Evolutionary conservation across 441 rosid species (phyloP).

Genomic region (Adansonia gregorii): DNA sequence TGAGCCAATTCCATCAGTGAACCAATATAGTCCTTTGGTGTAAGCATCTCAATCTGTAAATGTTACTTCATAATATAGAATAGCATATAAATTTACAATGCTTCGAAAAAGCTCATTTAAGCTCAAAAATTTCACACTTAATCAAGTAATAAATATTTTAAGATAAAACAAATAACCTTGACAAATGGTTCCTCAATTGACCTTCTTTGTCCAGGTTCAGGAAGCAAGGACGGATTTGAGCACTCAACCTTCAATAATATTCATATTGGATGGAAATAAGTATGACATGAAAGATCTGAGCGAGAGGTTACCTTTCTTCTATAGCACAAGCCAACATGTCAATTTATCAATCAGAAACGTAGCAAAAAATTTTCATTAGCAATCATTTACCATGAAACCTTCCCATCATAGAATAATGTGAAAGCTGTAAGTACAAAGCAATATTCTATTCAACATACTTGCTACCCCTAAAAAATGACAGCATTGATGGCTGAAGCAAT

Average conservation of each 20-base stretch:
- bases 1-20: conserved; percentile 96
- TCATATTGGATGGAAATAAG: conserved; percentile 30
- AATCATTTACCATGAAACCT: background rate
- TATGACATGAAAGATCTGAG: conserved; percentile 20
- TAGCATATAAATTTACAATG: conserved; percentile 20
- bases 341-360: conserved; percentile 12
- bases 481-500: background rate
- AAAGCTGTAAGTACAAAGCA: background rate
- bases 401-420: background rate
- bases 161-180: conserved; percentile 57
- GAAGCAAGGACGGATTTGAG: conserved; percentile 96
- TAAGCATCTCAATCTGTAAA: conserved; percentile 88
- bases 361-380: conserved; percentile 20
- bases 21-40: conserved; percentile 96
- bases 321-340: conserved; percentile 1
- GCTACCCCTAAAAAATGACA: background rate
- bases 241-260: conserved; percentile 75
- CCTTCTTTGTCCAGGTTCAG: conserved; percentile 89
- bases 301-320: conserved; percentile 16
- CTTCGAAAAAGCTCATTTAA: background rate
- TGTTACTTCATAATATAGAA: conserved; percentile 31
- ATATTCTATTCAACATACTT: background rate
- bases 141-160: conserved; percentile 18
- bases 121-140: background rate
- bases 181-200: conserved; percentile 94